Conservation (phyloP, 345 rosid species). For the Citrus maxima region DNA sequence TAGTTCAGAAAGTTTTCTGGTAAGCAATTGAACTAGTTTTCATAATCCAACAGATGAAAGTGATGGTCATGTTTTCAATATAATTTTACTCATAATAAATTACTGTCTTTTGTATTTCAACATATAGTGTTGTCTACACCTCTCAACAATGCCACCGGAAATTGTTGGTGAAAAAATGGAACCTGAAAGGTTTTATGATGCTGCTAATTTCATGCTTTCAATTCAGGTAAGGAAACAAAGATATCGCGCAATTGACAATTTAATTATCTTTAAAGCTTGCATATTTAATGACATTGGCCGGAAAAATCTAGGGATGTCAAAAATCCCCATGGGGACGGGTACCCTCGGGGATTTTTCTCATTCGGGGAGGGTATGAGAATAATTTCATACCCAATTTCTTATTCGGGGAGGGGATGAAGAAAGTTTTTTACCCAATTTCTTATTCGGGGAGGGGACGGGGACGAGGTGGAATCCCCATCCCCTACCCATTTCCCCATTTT, state of each 20-base stretch:
- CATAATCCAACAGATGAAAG: background rate
- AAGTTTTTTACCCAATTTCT: no score
- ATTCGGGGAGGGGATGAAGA: no score
- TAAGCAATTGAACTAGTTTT: background rate
- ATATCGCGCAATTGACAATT: background rate
- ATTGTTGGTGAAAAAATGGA: slow-evolving; percentile 47
- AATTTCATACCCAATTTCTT: no score
- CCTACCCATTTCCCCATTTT: no score
- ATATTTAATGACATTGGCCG: background rate
- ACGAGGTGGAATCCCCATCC: no score
- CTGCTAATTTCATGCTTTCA: slow-evolving; percentile 51
- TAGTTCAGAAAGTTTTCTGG: slow-evolving; percentile 44
- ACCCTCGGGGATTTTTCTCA: no score
- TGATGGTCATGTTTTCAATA: background rate
- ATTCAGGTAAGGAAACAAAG: slow-evolving; percentile 36
- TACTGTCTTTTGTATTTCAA: background rate
- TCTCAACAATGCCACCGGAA: slow-evolving; percentile 48
- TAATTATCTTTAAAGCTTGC: background rate
- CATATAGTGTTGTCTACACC: slow-evolving; percentile 40
- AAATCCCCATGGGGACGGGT: no score
- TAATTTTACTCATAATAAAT: no score
- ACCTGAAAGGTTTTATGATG: slow-evolving; percentile 36
- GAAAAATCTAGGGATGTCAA: no score
- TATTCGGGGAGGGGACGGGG: no score
- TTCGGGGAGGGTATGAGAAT: no score